Conservation (phyloP, 163 green algal species). For the Chlorella variabilis region DNA sequence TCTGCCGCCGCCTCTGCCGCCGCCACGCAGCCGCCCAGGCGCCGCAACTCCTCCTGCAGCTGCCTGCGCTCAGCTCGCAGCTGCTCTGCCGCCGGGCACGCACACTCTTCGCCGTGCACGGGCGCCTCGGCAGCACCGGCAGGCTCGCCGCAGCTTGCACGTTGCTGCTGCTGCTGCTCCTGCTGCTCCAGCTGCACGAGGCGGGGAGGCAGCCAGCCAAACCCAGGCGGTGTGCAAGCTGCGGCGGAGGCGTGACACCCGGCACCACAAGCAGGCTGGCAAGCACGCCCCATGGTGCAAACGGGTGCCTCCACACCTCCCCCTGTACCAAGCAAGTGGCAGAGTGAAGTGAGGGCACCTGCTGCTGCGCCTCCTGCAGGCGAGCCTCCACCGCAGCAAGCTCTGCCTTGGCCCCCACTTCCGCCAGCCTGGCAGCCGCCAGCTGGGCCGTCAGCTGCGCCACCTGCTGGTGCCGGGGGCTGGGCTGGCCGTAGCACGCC, state of each 20-base stretch:
- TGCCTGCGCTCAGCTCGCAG: not conserved
- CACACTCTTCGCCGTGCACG: not conserved
- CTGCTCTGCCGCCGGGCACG: conserved; percentile 5
- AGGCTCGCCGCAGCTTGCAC: not conserved
- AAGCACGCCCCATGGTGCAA: too few species aligned
- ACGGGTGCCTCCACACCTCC: too few species aligned
- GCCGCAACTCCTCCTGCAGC: not conserved
- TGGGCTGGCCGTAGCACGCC: not conserved
- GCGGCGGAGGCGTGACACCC: too few species aligned
- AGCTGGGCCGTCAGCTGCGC: conserved; percentile 20
- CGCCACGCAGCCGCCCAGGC: not conserved
- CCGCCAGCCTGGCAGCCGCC: conserved; percentile 12
- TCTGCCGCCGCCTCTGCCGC: not conserved
- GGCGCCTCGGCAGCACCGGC: too few species aligned
- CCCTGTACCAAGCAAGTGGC: too few species aligned
- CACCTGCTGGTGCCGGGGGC: conserved; percentile 7
- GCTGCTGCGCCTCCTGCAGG: not conserved
- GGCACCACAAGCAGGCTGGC: too few species aligned
- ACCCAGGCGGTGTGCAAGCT: too few species aligned
- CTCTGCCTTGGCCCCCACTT: conserved; percentile 10
- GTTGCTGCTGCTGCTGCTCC: not conserved
- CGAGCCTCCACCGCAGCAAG: not conserved
- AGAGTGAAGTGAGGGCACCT: too few species aligned
- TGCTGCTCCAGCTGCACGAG: too few species aligned
- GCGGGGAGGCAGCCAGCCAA: too few species aligned